Evolutionary conservation across 139 green algal genomes (phyloP).

Genomic region (Chlamydomonas sphaeroides): DNA sequence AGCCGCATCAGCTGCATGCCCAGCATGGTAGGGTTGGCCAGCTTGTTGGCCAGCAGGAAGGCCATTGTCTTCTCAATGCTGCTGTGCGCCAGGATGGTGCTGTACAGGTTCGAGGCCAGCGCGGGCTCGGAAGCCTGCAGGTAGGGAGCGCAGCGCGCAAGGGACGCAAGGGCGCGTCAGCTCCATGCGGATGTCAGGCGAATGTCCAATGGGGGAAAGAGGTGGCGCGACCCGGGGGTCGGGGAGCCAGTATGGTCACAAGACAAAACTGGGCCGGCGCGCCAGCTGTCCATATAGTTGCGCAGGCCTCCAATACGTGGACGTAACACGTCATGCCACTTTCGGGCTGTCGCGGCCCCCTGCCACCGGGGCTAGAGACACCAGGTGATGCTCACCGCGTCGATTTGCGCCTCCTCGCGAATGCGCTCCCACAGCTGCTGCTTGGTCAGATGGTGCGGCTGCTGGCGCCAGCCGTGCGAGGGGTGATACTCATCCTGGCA

Average conservation of each 20-base stretch:
- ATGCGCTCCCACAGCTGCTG: constrained; percentile 75
- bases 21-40: constrained; percentile 86
- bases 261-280: no score
- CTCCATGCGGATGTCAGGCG: no score
- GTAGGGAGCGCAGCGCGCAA: no score
- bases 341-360: no score
- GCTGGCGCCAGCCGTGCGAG: constrained; percentile 60
- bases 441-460: constrained; percentile 62
- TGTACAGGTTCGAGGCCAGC: constrained; percentile 91
- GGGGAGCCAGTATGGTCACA: no score
- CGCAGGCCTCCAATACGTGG: no score
- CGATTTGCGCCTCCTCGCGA: constrained; percentile 60
- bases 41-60: constrained; percentile 96
- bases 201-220: no score
- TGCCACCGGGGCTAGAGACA: no score
- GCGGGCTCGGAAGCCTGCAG: constrained; percentile 78
- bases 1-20: constrained; percentile 83
- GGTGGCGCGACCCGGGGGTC: no score
- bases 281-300: no score
- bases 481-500: constrained; percentile 55
- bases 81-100: constrained; percentile 87
- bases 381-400: constrained; percentile 58
- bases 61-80: constrained; percentile 82
- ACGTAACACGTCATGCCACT: no score
- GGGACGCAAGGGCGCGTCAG: no score